Percentiles rank a stretch among this genome's conserved stretches.
Evolutionary conservation across 2,329 filamentous ascomycete genomes (phyloP).

Genomic region (Fusarium dimerum): DNA sequence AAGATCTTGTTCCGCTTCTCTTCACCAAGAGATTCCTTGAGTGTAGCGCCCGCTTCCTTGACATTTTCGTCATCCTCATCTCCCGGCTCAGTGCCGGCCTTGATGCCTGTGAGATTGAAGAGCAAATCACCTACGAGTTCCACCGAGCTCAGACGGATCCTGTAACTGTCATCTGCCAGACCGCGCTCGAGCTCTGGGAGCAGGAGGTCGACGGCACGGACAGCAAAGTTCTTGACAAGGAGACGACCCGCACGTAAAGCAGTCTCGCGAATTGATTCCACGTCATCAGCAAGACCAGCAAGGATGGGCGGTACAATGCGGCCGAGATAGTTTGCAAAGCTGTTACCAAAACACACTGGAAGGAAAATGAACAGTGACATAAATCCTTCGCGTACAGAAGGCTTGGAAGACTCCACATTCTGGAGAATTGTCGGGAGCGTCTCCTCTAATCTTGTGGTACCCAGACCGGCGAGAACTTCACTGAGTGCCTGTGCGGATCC

Average conservation of each 20-base stretch:
- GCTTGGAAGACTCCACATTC: constrained; percentile 88
- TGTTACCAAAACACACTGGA: constrained; percentile 98
- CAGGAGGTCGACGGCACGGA: constrained; percentile 89
- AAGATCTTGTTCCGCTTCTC: constrained; percentile 97
- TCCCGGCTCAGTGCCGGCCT: constrained; percentile 71
- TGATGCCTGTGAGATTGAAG: constrained; percentile 97
- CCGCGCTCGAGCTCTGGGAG: constrained; percentile 94
- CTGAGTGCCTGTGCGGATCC: constrained; percentile 95
- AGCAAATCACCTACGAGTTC: constrained; percentile 95
- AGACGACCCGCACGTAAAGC: constrained; percentile 89
- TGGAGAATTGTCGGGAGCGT: constrained; percentile 94
- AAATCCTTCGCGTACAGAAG: constrained; percentile 93
- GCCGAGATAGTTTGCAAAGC: constrained; percentile 92
- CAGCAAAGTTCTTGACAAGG: constrained; percentile 97
- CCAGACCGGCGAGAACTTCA: constrained; percentile 92
- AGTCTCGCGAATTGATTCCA: constrained; percentile 97
- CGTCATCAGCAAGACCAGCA: constrained; percentile 89
- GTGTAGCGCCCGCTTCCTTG: constrained; percentile 86
- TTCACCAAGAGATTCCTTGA: constrained; percentile 90
- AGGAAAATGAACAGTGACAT: constrained; percentile 99
- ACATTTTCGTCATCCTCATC: constrained; percentile 79
- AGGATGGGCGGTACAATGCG: constrained; percentile 96
- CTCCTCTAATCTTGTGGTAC: constrained; percentile 90
- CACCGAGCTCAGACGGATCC: constrained; percentile 96
- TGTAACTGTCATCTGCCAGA: constrained; percentile 95